Evolutionary conservation across 2,329 filamentous ascomycete genomes (phyloP), one percentile per base, ranked within the genome.

Genomic region (Fusarium sp.): DNA sequence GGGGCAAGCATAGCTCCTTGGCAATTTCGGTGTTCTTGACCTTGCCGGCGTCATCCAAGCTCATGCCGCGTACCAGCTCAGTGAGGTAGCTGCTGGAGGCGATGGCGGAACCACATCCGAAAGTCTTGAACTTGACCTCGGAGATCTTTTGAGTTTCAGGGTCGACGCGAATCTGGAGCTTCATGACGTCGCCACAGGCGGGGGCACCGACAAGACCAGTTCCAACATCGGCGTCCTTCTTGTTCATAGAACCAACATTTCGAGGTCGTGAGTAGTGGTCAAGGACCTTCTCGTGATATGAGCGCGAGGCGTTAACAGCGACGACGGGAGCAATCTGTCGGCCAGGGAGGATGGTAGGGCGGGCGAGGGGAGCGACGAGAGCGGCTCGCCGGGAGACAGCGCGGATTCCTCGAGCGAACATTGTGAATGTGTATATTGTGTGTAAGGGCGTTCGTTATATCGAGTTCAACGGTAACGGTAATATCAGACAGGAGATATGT

Each of bases 21-120:
- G 96, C 96, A 77, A 99, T 99, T 82, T 99, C 94, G 5, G 95
- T 97, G 82, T 99, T 99, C 83, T 93, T 91, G 74, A 99, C 92
- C 82, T 92, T 91, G 55, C 90, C 90, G 33, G 96, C 96, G 79
- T 99, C 93, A 74, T 99, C 96, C 71, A 99, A 68, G 72, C 80
- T 97, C 95, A 98, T 99, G 64, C 96, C 96, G 68, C 93, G 88
- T 67, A 99, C 94, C 62, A 99, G 84, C 81, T 97, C 94, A 2
- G 96, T 99, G 75, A 99, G 82, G 79, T 99, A 99, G 77, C 92
- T 96, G 62, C 92, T 96, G 68, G 92, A 95, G 43, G 96, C 96
- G 80, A 99, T 99, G 70, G 96, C 96, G 30, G 90, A 94, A 56
- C 94, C 94, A 79, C 94, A 97, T 51, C 94, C 94, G 77, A 97